These are phyloP conservation scores for Kwoniella bestiolae DNA, from an alignment of 768 basidiomycete species.

Conservation along the genomic window DNA sequence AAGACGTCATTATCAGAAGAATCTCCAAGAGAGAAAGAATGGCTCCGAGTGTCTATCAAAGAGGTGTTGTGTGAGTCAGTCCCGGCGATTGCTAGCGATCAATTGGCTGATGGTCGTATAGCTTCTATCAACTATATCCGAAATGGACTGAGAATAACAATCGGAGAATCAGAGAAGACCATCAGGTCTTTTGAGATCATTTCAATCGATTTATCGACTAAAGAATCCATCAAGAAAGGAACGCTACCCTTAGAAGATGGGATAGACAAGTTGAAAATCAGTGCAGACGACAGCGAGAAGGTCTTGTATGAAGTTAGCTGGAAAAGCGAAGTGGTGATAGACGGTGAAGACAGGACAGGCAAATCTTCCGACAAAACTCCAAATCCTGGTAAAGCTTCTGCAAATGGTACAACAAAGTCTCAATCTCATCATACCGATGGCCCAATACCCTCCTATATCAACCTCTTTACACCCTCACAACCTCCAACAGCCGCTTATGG, in stretches of 20 bases:
- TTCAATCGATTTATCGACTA: constrained; percentile 22
- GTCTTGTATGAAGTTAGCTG: constrained; percentile 40
- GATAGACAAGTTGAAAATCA: constrained; percentile 26
- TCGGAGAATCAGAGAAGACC: constrained; percentile 21
- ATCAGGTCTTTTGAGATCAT: constrained; percentile 12
- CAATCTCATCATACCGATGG: constrained; percentile 4
- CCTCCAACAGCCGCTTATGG: constrained; percentile 65
- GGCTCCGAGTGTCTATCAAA: constrained; percentile 44
- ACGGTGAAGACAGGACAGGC: not conserved
- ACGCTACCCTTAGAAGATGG: constrained; percentile 20
- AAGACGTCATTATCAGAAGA: not conserved
- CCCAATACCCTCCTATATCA: constrained; percentile 55
- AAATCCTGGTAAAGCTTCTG: not conserved
- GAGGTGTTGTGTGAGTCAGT: constrained; percentile 40
- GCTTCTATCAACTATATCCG: constrained; percentile 3
- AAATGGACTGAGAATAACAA: constrained; percentile 19
- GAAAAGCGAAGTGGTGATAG: constrained; percentile 33
- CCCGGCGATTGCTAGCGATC: not conserved
- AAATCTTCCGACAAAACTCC: not conserved
- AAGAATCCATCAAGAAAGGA: constrained; percentile 8
- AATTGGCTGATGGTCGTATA: not conserved
- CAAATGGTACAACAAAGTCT: not conserved
- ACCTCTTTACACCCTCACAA: constrained; percentile 52
- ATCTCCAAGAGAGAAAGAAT: constrained; percentile 36
- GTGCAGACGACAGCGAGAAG: constrained; percentile 1